A percentile compares a stretch with the other conserved stretches of the same genome.
phyloP scores from a whole-genome alignment of 2,329 filamentous ascomycete species.

The Pseudogymnoascus sp. region DNA sequence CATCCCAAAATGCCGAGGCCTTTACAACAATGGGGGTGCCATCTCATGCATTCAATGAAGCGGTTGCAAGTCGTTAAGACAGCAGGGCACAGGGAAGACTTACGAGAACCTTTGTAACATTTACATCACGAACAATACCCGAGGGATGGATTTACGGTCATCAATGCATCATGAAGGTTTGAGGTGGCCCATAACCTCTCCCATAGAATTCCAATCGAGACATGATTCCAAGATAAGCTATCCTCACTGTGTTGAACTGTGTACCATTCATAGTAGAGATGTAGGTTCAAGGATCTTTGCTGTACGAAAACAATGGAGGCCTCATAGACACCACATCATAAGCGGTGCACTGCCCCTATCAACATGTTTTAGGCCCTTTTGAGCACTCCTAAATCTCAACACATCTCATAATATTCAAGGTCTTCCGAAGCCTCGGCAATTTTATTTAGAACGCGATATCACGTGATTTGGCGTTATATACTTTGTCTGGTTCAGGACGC shows the following conservation, averaged over 20 bases:
- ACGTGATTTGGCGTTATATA: constrained; percentile 1
- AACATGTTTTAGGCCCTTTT: background rate
- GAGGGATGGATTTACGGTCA: constrained; percentile 3
- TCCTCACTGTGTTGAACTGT: background rate
- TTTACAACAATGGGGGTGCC: background rate
- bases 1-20: background rate
- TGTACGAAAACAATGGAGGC: background rate
- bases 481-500: background rate
- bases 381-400: background rate
- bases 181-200: background rate
- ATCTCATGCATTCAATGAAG: background rate
- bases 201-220: constrained; percentile 1
- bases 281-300: background rate
- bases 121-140: constrained; percentile 8
- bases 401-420: background rate
- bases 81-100: background rate
- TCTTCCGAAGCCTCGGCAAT: background rate
- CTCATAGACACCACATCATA: background rate
- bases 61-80: background rate
- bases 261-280: background rate
- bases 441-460: background rate
- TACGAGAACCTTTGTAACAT: constrained; percentile 6
- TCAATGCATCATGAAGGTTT: constrained; percentile 5
- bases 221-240: background rate
- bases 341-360: background rate